These are phyloP conservation scores for Aureobasidium zeae DNA, from an alignment of 2,329 filamentous ascomycete genomes.

Conservation along the genomic window DNA sequence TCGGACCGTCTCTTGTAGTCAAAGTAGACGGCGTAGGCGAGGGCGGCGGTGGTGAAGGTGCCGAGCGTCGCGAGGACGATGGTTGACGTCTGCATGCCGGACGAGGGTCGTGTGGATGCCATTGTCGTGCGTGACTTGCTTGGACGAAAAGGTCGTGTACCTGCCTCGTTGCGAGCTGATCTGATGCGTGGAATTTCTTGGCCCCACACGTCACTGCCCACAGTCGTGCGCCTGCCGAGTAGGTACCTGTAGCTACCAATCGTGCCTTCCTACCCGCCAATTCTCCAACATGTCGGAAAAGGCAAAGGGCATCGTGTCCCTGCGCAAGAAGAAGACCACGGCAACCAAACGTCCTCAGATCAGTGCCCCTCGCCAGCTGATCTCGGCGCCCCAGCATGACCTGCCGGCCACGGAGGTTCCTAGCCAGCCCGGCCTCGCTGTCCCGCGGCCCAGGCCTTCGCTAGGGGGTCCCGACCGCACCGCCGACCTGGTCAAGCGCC, in stretches of 20 bases:
- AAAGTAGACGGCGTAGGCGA: constrained; percentile 59
- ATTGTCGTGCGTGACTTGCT: constrained; percentile 19
- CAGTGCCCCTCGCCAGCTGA: constrained; percentile 50
- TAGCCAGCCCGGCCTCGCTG: constrained; percentile 17
- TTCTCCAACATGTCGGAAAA: constrained; percentile 36
- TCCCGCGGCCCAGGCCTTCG: constrained; percentile 30
- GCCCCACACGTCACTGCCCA: too few species aligned
- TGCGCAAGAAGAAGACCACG: constrained; percentile 54
- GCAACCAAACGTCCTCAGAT: constrained; percentile 47
- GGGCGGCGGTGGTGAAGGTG: constrained; percentile 48
- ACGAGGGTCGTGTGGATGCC: constrained; percentile 28
- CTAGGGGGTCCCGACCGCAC: constrained; percentile 41
- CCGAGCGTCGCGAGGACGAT: constrained; percentile 50
- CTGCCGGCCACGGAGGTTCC: constrained; percentile 13
- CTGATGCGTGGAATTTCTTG: background rate
- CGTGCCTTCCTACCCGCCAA: background rate
- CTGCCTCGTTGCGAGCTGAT: background rate
- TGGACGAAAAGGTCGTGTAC: background rate
- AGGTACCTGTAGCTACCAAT: background rate
- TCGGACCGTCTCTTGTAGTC: constrained; percentile 57
- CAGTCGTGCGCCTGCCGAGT: background rate
- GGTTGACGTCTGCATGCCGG: constrained; percentile 45
- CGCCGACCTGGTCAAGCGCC: constrained; percentile 79
- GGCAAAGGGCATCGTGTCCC: constrained; percentile 35
- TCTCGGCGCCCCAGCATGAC: background rate